phyloP scores from a whole-genome alignment of 2,329 filamentous ascomycete genomes.

The Exophiala sp. region DNA sequence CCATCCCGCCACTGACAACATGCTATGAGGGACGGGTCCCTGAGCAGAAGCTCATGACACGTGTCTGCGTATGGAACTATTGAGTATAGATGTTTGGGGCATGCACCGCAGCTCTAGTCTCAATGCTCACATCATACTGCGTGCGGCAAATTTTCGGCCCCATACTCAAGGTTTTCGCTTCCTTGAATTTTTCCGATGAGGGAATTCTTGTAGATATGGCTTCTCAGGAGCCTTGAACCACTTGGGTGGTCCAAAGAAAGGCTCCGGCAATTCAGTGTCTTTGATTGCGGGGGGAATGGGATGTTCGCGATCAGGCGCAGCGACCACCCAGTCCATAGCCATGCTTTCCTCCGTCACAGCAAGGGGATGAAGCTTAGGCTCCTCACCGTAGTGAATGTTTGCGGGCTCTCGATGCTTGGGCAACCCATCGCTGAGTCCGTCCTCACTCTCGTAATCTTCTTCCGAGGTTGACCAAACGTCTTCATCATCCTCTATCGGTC shows the following conservation, averaged over 20 bases:
- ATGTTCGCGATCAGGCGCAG: neutral
- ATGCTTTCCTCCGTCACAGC: neutral
- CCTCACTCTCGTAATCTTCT: too few species aligned
- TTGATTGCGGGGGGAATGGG: neutral
- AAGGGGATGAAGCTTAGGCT: neutral
- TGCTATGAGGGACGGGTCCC: too few species aligned
- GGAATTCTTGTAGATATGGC: constrained; percentile 12
- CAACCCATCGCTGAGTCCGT: too few species aligned
- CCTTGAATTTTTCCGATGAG: too few species aligned
- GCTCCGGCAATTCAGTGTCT: constrained; percentile 1
- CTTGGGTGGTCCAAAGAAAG: neutral
- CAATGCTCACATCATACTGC: too few species aligned
- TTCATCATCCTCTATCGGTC: neutral
- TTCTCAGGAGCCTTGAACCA: constrained; percentile 1
- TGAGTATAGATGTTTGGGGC: too few species aligned
- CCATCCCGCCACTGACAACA: neutral
- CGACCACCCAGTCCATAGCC: neutral
- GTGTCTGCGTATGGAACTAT: too few species aligned
- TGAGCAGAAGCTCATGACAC: too few species aligned
- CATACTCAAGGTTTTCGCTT: too few species aligned
- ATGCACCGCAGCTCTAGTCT: too few species aligned
- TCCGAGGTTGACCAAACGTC: too few species aligned
- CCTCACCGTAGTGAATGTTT: neutral
- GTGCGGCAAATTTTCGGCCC: too few species aligned
- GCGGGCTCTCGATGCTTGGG: neutral